Conservation (phyloP, 306 rosid genomes). For the Begonia fuchsioides region DNA sequence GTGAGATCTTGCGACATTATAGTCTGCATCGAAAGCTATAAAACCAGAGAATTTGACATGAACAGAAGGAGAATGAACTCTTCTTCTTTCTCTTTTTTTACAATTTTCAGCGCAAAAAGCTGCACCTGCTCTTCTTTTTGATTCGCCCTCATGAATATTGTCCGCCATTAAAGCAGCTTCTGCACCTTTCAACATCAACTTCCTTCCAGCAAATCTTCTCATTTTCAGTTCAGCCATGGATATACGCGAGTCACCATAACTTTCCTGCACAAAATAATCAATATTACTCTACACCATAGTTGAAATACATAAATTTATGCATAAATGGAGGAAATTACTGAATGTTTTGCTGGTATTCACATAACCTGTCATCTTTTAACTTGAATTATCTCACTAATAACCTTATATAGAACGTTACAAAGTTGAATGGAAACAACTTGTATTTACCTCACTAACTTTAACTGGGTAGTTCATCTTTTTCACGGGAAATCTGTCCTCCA, state of each 20-base stretch:
- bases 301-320: too few relatives aligned
- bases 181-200: background rate
- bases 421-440: too few relatives aligned
- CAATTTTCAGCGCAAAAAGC: background rate
- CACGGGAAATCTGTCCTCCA: too few relatives aligned
- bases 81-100: background rate
- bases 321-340: too few relatives aligned
- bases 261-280: background rate
- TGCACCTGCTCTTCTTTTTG: background rate
- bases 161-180: background rate
- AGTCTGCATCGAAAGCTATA: slow-evolving; percentile 6
- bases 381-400: too few relatives aligned
- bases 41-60: background rate
- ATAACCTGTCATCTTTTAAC: too few relatives aligned
- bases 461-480: too few relatives aligned
- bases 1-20: slow-evolving; percentile 8
- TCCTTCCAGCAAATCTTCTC: background rate
- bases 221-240: background rate
- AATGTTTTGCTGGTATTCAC: too few relatives aligned
- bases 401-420: too few relatives aligned
- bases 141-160: background rate
- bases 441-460: too few relatives aligned
- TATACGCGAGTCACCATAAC: background rate
- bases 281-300: background rate
- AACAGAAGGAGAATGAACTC: background rate